Evolutionary conservation across 2,329 filamentous ascomycete genomes (phyloP), one percentile per base, ranked within the genome.

Genomic region (Aschersonia sp.): DNA sequence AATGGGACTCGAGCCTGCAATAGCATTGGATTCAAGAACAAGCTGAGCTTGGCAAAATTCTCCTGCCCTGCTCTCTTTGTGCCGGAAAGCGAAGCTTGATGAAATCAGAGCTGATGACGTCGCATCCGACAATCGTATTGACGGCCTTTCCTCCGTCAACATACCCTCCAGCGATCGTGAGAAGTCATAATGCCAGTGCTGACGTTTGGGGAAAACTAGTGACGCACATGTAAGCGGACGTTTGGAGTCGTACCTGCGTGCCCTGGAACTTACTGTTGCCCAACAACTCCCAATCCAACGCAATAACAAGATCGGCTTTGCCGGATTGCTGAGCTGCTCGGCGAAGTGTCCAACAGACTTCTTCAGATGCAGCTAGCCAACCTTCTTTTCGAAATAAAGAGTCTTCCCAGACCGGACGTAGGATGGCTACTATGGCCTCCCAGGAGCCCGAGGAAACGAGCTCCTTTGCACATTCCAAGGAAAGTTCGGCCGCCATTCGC

Each of bases 281-380:
- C 59, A 83, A 66, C 43, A 84, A 64, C 56, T 83, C 80, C 76
- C 81, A 82, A 55, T 82, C 78, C 45, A 81, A 73, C 31, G 77
- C 69, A 37, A 83, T 62, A 7, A 83, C 68, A 32, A 81, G 63
- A 46, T 76, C 72, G 7, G 70, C 71, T 46, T 76, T 71, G 6
- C 71, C 71, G 44, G 67, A 64, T 50, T 72, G 64, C 4, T 64
- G 66, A 5, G 79, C 79, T 9, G 76, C 79, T 49, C 69, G 67
- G 51, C 79, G 69, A 49, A 83, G 60, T n/a, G 70, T 65, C 76
- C 79, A 82, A 45, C 73, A 70, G 39, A 83, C 62, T 39, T 81
- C 75, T 56, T 83, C 77, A 5, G 71, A 67, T 32, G 79, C 68
- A 50, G 73, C 66, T 50, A 72, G 65, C 80, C 81, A 84, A 4